phyloP scores from a whole-genome alignment of 2,329 filamentous ascomycete species.

The Bimuria novae-zelandiae region DNA sequence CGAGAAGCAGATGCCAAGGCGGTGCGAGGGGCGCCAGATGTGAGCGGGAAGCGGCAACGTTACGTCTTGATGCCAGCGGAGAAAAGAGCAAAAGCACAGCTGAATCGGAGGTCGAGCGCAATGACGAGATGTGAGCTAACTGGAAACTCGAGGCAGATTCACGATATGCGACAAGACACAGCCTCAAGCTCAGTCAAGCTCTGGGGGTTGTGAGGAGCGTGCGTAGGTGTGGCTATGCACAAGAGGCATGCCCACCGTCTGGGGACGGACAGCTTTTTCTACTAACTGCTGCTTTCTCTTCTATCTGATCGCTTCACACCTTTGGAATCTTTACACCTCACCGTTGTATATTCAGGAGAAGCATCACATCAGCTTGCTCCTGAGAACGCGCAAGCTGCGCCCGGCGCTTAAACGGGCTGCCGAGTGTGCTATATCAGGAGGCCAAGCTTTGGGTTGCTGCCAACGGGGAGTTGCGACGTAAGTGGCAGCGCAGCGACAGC shows the following conservation, averaged over 20 bases:
- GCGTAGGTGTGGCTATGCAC: conserved; percentile 32
- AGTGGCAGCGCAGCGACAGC: neutral
- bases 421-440: conserved; percentile 33
- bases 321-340: conserved; percentile 8
- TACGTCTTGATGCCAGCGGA: conserved; percentile 19
- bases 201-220: conserved; percentile 25
- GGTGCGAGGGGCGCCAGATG: conserved; percentile 21
- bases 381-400: conserved; percentile 23
- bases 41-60: conserved; percentile 21
- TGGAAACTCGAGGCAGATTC: conserved; percentile 43
- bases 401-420: conserved; percentile 35
- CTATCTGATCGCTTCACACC: neutral
- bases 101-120: conserved; percentile 32
- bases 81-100: conserved; percentile 13
- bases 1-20: conserved; percentile 36
- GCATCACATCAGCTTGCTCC: conserved; percentile 10
- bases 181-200: conserved; percentile 31
- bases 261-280: conserved; percentile 8
- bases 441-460: conserved; percentile 26
- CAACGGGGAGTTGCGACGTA: neutral
- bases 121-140: conserved; percentile 33
- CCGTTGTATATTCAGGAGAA: conserved; percentile 8
- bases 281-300: conserved; percentile 12
- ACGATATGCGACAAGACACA: conserved; percentile 40
- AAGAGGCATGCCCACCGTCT: conserved; percentile 3